Percentiles rank a stretch among this genome's conserved stretches.
phyloP scores from a whole-genome alignment of 306 rosid species.

The Fragaria iinumae region DNA sequence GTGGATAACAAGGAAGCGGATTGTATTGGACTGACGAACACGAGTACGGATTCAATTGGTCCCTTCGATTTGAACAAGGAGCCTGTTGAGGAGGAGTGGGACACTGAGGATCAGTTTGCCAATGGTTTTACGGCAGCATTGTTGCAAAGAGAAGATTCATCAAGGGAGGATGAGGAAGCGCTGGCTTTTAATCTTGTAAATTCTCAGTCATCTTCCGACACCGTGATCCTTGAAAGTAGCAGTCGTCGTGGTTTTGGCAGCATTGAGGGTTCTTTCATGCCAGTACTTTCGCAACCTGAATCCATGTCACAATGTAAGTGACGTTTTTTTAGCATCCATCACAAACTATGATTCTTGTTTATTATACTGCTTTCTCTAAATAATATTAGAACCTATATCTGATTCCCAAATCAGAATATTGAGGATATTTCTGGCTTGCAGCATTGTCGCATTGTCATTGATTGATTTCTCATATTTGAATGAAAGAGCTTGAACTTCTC shows the following conservation, averaged over 20 bases:
- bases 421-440: background rate
- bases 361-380: background rate
- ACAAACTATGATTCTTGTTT: background rate
- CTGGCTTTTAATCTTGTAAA: too few relatives aligned
- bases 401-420: background rate
- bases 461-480: too few relatives aligned
- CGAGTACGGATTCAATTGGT: background rate
- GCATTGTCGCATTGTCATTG: too few relatives aligned
- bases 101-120: background rate
- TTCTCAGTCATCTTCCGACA: conserved; percentile 3
- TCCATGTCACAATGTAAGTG: conserved; percentile 6
- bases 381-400: too few relatives aligned
- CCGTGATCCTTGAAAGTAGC: background rate
- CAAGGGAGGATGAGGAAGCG: background rate
- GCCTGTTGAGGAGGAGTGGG: background rate
- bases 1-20: background rate
- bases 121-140: background rate
- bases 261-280: background rate
- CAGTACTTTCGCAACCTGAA: background rate
- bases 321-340: background rate
- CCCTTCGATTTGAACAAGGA: background rate
- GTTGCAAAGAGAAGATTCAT: background rate
- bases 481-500: too few relatives aligned
- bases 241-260: too few relatives aligned
- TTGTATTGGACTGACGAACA: background rate